Evolutionary conservation across 2,329 filamentous ascomycete genomes (phyloP), one percentile per base, ranked within the genome.

Genomic region (Phyllosticta paracitricarpa): DNA sequence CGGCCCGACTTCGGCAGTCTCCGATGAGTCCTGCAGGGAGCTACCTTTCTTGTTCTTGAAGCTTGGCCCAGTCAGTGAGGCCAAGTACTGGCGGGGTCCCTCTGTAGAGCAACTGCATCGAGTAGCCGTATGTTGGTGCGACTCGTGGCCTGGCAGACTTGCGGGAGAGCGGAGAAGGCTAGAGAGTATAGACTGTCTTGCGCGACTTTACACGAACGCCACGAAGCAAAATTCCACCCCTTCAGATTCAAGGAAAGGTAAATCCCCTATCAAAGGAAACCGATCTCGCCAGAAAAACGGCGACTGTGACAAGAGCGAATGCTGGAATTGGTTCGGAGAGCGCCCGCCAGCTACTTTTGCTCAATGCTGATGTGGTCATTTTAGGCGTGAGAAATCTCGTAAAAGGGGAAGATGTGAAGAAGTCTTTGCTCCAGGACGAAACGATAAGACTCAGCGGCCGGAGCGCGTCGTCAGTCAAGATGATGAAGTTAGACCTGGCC

Each of bases 221-320:
- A n/a, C 6, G 30, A 22, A 56, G 19, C 17, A 28, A 19, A 17
- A 58, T 58, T 25, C 56, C 56, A 30, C 25, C 52, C 10, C 33
- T 52, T 25, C 56, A 58, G 7, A 26, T 58, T n/a, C 56, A 52
- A 22, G 17, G 17, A 52, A 25, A n/a, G 6, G 40, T 48, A 2
- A n/a, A 51, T 26, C 56, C 30, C 4, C 40, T n/a, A 2, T 40
- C 56, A 7, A 48, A 48, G 2, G 24, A 17, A 8, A 30, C 30
- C 40, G 24, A 52, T 10, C 56, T 58, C 14, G 30, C 19, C 40
- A 40, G 62, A 28, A 64, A 64, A 55, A 61, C 55, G 28, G 63
- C 63, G 10, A 59, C 66, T 17, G 57, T 67, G 7, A 67, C 64
- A 6, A 65, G 66, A 10, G 62, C 64, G 3, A 67, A 66, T 54